Evolutionary conservation across 176 grass and related monocot species (phyloP).

Genomic region (Aegilops sharonensis): DNA sequence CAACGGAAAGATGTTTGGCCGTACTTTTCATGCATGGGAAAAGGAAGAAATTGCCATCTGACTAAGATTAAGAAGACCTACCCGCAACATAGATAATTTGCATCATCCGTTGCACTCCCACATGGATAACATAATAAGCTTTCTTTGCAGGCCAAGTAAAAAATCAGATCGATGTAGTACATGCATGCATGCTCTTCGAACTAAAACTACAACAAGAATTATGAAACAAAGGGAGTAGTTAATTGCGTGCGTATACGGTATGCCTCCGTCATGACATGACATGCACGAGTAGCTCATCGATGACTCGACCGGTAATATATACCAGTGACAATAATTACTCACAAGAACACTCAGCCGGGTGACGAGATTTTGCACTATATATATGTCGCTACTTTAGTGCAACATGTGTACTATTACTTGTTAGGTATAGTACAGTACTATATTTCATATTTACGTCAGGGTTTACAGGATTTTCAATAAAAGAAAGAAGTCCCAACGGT

Average conservation of each 20-base stretch:
- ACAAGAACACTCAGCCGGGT: background rate
- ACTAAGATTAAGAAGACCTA: background rate
- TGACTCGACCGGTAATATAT: background rate
- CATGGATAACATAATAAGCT: background rate
- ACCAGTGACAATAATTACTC: background rate
- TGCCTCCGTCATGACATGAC: background rate
- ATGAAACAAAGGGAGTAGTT: no score
- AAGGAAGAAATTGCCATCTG: background rate
- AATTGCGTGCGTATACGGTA: background rate
- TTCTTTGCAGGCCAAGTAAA: background rate
- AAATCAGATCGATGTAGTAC: background rate
- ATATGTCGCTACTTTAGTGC: no score
- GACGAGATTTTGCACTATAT: background rate
- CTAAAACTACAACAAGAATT: no score
- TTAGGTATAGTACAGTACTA: background rate
- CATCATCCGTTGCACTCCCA: background rate
- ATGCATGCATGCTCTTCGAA: no score
- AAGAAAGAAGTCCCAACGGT: background rate
- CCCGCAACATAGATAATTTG: background rate
- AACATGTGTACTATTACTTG: background rate
- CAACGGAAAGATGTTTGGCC: conserved; percentile 24
- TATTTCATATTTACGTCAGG: background rate
- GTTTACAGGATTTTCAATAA: background rate
- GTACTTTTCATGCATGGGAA: conserved; percentile 31
- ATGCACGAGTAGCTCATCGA: background rate